Evolutionary conservation across 129 eudicot genomes (phyloP).

Genomic region (Centella asiatica): DNA sequence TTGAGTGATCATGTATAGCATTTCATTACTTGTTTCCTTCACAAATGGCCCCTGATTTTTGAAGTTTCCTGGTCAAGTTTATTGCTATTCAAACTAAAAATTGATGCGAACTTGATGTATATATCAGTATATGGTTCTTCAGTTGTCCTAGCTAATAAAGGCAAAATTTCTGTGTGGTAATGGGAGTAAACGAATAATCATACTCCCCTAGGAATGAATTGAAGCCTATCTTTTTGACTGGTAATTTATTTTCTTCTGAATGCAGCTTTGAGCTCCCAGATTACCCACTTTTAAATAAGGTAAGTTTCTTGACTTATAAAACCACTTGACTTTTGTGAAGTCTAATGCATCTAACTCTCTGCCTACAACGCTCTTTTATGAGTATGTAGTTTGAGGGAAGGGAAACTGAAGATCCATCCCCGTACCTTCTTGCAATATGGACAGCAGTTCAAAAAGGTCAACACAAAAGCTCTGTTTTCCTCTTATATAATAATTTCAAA

Average conservation of each 20-base stretch:
- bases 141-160: no score
- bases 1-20: no score
- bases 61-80: no score
- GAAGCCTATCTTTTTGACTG: background rate
- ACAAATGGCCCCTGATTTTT: no score
- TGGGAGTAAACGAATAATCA: background rate
- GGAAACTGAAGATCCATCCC: slow-evolving; percentile 28
- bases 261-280: slow-evolving; percentile 58
- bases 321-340: background rate
- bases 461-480: background rate
- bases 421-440: slow-evolving; percentile 47
- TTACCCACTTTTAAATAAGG: slow-evolving; percentile 36
- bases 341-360: background rate
- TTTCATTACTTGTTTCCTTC: no score
- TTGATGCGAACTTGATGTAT: no score
- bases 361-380: background rate
- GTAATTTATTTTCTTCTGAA: background rate
- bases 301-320: slow-evolving; percentile 10
- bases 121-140: no score
- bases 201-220: background rate
- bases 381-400: slow-evolving; percentile 34
- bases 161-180: no score
- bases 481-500: no score
- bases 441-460: slow-evolving; percentile 15
- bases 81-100: no score